Conservation (phyloP, 495 filamentous ascomycete genomes). For the Letharia columbiana region DNA sequence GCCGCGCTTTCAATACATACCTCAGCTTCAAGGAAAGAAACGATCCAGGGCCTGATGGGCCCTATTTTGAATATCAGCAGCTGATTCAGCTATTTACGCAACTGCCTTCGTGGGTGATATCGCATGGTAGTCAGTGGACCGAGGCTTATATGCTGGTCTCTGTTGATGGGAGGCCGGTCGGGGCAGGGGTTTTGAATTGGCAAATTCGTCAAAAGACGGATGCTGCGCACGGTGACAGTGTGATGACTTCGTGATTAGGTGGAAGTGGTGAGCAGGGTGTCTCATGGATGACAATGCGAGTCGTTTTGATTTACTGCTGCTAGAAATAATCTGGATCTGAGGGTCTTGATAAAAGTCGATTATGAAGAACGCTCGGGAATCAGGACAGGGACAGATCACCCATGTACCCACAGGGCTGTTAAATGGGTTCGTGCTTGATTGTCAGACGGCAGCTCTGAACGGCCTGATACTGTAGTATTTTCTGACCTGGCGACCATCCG, state of each 20-base stretch:
- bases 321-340: not conserved
- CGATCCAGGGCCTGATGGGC: not conserved
- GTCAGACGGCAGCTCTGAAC: not conserved
- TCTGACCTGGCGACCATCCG: too few relatives aligned
- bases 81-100: not conserved
- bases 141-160: not conserved
- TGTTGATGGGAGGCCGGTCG: not conserved
- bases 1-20: not conserved
- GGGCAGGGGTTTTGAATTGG: not conserved
- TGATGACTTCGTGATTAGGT: not conserved
- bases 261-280: not conserved
- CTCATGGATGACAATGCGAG: not conserved
- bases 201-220: not conserved
- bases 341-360: not conserved
- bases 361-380: not conserved
- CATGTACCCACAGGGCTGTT: too few relatives aligned
- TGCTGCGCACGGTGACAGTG: not conserved
- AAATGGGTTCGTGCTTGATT: not conserved
- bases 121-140: not conserved
- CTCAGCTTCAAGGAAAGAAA: not conserved
- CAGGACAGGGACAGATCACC: not conserved
- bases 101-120: not conserved
- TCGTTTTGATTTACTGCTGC: too few relatives aligned
- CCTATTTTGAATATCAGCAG: not conserved
- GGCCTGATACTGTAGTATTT: too few relatives aligned